Evolutionary conservation across 2,329 filamentous ascomycete genomes (phyloP).

Genomic region (Immersiporthe knoxdaviesiana): DNA sequence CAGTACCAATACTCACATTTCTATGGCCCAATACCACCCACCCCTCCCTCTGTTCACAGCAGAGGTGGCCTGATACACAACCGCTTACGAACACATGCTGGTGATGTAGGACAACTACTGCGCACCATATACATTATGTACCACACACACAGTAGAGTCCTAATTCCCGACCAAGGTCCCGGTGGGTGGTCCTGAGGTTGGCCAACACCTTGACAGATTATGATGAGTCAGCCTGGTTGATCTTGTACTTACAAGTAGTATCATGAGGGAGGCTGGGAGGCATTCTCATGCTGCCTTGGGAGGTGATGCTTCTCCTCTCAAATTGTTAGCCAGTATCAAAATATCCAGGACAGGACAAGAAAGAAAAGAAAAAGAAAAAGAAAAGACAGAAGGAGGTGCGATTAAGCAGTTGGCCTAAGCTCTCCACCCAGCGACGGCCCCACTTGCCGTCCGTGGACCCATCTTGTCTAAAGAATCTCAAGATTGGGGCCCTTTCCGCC

Average conservation of each 20-base stretch:
- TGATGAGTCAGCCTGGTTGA: background rate
- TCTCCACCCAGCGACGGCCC: background rate
- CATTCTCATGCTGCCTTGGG: no score
- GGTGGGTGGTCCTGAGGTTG: no score
- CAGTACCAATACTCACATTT: background rate
- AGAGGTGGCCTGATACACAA: background rate
- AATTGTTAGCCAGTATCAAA: background rate
- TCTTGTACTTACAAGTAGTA: no score
- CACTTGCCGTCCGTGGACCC: constrained; percentile 6
- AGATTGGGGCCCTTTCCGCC: background rate
- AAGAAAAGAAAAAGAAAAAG: no score
- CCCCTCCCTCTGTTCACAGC: no score
- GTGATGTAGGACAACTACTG: no score
- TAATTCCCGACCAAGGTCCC: background rate
- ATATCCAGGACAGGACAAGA: background rate
- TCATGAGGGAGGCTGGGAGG: no score
- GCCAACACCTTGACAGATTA: no score
- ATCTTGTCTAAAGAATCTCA: background rate
- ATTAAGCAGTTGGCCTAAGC: constrained; percentile 13
- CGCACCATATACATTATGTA: no score
- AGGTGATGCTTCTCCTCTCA: background rate
- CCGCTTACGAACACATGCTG: background rate
- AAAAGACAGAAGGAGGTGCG: background rate
- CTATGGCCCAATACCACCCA: background rate
- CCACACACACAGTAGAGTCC: no score